Evolutionary conservation across 2,329 filamentous ascomycete genomes (phyloP), one percentile per base, ranked within the genome.

Genomic region (Colletotrichum sp.): DNA sequence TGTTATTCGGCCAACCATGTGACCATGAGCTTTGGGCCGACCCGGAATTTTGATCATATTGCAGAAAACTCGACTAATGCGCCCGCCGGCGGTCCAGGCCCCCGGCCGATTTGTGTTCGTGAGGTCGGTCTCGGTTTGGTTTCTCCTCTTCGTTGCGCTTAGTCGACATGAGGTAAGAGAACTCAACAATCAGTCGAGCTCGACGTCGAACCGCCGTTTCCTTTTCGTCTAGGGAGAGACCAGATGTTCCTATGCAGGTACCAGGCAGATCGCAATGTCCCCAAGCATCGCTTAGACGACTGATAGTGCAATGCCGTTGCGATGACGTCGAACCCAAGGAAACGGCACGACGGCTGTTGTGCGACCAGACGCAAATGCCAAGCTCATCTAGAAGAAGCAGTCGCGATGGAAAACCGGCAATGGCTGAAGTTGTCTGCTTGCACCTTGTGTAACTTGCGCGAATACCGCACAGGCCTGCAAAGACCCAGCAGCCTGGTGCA

Each of bases 21-120:
- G 43, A 59, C 36, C 32, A 15, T 21, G 60, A 67, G 67, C 61
- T 5, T 28, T 24, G 18, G 18, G 24, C 13, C 15, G 74, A 43
- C 74, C 73, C 70, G 21, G 57, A 68, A 34, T 69, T 73, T 73
- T 60, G 3, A 28, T 73, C 70, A 69, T 52, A 52, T 48, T 24
- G 30, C 52, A 30, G 34, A 59, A 55, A 26, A 43, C 24, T n/a
- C 26, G 43, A 63, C 34, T 67, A 48, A 60, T 60, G 24, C 26
- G 59, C 48, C 59, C 48, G 71, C 67, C 34, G 10, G 24, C 55
- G 12, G 67, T 39, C n/a, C 57, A 15, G 36, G 24, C 12, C n/a
- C 24, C 26, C 32, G 28, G n/a, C 43, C 64, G 57, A 63, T 32
- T 48, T 67, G 36, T 60, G 28, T 28, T 67, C 63, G 16, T 43